A percentile compares a stretch with the other conserved stretches of the same genome.
These are phyloP conservation scores for Ordospora colligata DNA, from an alignment of 371 early-diverging fungal species.

Conservation along the genomic window DNA sequence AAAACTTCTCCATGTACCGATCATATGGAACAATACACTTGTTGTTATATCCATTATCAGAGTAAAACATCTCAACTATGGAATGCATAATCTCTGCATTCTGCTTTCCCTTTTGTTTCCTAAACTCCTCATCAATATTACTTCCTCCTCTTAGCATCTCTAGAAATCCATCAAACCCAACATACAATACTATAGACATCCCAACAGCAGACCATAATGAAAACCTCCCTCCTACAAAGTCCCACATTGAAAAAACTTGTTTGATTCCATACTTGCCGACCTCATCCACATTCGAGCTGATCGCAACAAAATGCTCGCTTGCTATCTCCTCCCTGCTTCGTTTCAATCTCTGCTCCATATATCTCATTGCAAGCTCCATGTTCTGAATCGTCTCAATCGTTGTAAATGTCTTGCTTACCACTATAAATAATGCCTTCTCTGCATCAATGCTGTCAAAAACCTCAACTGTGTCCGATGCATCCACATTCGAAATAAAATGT, in stretches of 20 bases:
- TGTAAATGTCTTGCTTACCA: constrained; percentile 94
- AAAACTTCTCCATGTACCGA: constrained; percentile 85
- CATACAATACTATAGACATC: constrained; percentile 79
- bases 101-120: constrained; percentile 70
- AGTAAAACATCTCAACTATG: constrained; percentile 87
- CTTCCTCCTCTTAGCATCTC: constrained; percentile 80
- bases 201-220: constrained; percentile 97
- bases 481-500: constrained; percentile 93
- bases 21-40: constrained; percentile 92
- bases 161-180: constrained; percentile 87
- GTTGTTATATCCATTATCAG: constrained; percentile 69
- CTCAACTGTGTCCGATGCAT: constrained; percentile 85
- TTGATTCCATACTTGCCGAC: constrained; percentile 81
- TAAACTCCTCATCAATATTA: constrained; percentile 87
- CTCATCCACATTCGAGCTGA: constrained; percentile 79
- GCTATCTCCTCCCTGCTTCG: constrained; percentile 63
- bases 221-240: constrained; percentile 98
- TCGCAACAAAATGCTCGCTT: constrained; percentile 86
- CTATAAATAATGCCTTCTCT: constrained; percentile 83
- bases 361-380: constrained; percentile 70
- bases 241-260: constrained; percentile 98
- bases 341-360: constrained; percentile 6
- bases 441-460: constrained; percentile 73
- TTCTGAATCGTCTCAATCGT: constrained; percentile 96
- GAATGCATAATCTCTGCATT: constrained; percentile 84